Percentiles rank a stretch among this genome's conserved stretches.
phyloP scores from a whole-genome alignment of 1,139 yeast species.

The Dujonia santamariae region DNA sequence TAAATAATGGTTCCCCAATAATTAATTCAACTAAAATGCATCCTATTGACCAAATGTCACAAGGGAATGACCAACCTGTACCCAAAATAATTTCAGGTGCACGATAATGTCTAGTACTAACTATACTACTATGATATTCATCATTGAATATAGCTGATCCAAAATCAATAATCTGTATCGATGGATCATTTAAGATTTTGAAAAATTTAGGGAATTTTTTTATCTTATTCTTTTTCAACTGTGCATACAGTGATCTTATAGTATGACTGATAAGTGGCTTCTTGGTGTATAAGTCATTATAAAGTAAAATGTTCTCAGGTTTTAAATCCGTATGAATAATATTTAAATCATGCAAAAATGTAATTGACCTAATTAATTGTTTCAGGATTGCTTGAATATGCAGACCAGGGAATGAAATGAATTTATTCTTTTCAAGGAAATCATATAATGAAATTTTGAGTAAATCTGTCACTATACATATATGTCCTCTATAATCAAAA shows the following conservation, averaged over 20 bases:
- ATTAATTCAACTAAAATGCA: constrained; percentile 88
- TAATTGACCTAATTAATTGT: constrained; percentile 82
- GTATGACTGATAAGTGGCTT: constrained; percentile 35
- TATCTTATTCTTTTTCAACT: constrained; percentile 17
- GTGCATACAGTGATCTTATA: constrained; percentile 28
- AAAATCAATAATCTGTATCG: constrained; percentile 88
- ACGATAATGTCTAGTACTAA: constrained; percentile 92
- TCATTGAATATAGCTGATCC: constrained; percentile 94
- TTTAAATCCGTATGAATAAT: constrained; percentile 92
- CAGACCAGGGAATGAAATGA: constrained; percentile 73
- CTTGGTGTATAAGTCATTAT: constrained; percentile 50
- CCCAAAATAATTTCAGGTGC: constrained; percentile 97
- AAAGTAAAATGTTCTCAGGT: constrained; percentile 88
- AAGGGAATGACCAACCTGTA: constrained; percentile 86
- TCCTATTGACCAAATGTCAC: constrained; percentile 97
- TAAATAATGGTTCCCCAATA: constrained; percentile 94
- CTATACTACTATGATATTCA: constrained; percentile 90
- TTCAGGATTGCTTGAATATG: constrained; percentile 89
- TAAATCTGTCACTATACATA: constrained; percentile 88
- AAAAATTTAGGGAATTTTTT: constrained; percentile 37
- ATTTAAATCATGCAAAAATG: constrained; percentile 84
- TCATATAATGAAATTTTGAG: constrained; percentile 85
- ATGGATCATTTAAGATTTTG: constrained; percentile 69
- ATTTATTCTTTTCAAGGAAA: constrained; percentile 73
- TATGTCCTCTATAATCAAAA: constrained; percentile 90